Evolutionary conservation across 2,329 filamentous ascomycete species (phyloP), one percentile per base, ranked within the genome.

Genomic region (Fusarium kyushuense): DNA sequence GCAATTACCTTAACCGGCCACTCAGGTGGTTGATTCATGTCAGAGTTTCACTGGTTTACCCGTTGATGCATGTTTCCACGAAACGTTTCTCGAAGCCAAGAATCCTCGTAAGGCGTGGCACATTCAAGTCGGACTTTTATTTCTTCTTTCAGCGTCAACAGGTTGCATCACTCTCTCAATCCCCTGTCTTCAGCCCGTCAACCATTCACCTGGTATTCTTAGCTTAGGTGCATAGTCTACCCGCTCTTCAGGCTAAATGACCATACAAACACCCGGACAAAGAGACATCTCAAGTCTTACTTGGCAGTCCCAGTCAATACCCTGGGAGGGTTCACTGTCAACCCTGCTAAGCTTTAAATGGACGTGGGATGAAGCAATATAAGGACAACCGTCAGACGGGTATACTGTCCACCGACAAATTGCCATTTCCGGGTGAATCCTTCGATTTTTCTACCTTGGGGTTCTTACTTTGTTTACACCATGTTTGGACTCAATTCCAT

Each of bases 251-350:
- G 58, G 59, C 59, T 63, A 63, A 63, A 63, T 38, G 16, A 8
- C 19, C 14, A 35, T 12, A 6, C 11, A 51, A 51, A 51, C 47
- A 51, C 23, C 47, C 47, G 33, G 30, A 23, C 30, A 17, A 29
- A 23, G 13, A 13, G 11, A 53, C 19, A 11, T 13, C 14, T 62
- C 41, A 29, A 47, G 42, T 45, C 33, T 51, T 23, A 17, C 58
- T 63, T 63, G 58, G 59, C 58, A 43, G 6, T 29, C 27, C 42
- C 49, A 40, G 23, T 41, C 19, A 43, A 36, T 41, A 29, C 35
- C 43, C 47, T 33, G 29, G 58, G 58, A 62, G 58, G 58, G 58
- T 32, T 62, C 58, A 62, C 58, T 62, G 58, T 62, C 58, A 40
- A 62, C 58, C 58, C 33, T 62, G 35, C 57, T 42, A 43, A 21